These are phyloP conservation scores for Alternaria ventricosa DNA, from an alignment of 2,329 filamentous ascomycete species.

Conservation along the genomic window DNA sequence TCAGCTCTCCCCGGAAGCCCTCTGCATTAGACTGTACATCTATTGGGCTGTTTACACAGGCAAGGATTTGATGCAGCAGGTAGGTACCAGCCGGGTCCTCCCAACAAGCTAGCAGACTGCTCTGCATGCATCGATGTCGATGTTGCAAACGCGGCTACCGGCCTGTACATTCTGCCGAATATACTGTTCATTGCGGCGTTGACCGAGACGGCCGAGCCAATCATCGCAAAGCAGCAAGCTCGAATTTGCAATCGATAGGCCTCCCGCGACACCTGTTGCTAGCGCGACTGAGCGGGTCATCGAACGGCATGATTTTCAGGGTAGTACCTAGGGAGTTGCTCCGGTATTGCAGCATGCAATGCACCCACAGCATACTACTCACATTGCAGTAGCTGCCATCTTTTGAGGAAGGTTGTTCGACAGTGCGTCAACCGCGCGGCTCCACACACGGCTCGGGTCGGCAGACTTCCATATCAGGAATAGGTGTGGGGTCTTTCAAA, in stretches of 20 bases:
- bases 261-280: neutral
- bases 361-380: conserved; percentile 1
- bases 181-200: neutral
- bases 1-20: neutral
- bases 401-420: conserved; percentile 5
- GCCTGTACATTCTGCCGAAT: neutral
- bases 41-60: neutral
- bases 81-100: neutral
- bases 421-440: conserved; percentile 16
- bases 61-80: conserved; percentile 6
- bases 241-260: neutral
- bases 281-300: neutral
- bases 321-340: neutral
- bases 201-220: neutral
- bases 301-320: neutral
- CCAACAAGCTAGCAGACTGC: neutral
- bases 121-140: neutral
- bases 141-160: neutral
- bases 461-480: conserved; percentile 8
- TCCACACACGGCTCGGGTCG: conserved; percentile 18
- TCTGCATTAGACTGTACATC: neutral
- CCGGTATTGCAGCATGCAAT: conserved; percentile 10
- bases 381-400: neutral
- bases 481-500: neutral
- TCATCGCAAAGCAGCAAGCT: neutral